These are phyloP conservation scores for Chlamydomonas sp. DNA, from an alignment of 139 green algal genomes.

Conservation along the genomic window DNA sequence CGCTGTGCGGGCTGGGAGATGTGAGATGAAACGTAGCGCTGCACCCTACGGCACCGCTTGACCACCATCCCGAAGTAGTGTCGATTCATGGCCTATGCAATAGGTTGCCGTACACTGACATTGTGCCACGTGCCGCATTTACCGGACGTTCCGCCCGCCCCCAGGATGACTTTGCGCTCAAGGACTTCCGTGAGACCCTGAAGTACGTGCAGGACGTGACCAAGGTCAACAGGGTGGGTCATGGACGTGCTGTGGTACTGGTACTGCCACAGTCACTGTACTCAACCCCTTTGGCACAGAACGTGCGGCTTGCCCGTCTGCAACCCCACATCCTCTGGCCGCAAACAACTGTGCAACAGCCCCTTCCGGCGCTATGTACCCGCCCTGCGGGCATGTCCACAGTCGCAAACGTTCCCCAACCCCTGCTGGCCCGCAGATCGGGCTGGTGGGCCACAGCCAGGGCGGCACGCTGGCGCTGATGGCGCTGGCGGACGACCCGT, in stretches of 20 bases:
- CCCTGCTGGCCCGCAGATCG: slow-evolving; percentile 23
- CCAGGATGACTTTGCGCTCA: slow-evolving; percentile 75
- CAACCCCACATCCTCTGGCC: no score
- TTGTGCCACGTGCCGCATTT: neutral
- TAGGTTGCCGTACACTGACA: no score
- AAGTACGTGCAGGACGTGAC: slow-evolving; percentile 64
- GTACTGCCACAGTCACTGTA: no score
- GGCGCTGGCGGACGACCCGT: slow-evolving; percentile 52
- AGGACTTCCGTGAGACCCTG: slow-evolving; percentile 76
- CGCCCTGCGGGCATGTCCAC: no score
- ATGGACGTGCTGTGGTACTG: no score
- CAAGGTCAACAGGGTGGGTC: slow-evolving; percentile 22
- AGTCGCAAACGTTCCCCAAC: neutral
- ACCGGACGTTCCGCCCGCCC: neutral
- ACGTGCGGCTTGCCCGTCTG: no score
- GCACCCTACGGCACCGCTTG: no score
- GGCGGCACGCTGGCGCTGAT: slow-evolving; percentile 61
- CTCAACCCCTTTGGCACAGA: no score
- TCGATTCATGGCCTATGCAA: no score
- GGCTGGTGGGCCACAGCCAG: slow-evolving; percentile 65
- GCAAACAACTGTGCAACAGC: neutral
- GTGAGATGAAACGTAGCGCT: no score
- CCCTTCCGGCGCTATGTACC: neutral
- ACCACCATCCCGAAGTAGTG: no score
- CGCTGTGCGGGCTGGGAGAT: no score